These are phyloP conservation scores for Xylariales sp. DNA, from an alignment of 2,329 filamentous ascomycete genomes.

Conservation along the genomic window DNA sequence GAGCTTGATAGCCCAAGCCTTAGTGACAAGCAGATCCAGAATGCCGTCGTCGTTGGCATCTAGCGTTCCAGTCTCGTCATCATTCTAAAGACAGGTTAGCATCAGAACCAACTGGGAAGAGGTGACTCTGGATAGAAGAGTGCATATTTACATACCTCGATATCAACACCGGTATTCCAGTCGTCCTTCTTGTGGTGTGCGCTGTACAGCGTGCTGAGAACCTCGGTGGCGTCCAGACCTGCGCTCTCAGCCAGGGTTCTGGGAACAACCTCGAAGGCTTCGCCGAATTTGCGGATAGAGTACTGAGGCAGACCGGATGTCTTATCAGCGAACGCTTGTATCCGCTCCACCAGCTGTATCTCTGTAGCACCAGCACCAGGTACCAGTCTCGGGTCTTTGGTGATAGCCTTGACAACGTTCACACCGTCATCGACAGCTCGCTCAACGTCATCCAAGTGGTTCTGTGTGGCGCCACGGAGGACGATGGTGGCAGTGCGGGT, in stretches of 20 bases:
- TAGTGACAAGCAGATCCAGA: conserved; percentile 84
- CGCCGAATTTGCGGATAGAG: conserved; percentile 94
- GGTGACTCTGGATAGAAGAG: too few species aligned
- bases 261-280: conserved; percentile 96
- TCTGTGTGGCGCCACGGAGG: conserved; percentile 91
- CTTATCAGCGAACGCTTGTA: conserved; percentile 86
- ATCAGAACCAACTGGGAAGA: too few species aligned
- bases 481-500: conserved; percentile 94
- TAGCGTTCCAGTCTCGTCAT: conserved; percentile 73
- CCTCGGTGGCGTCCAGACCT: conserved; percentile 94
- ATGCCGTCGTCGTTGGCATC: conserved; percentile 88
- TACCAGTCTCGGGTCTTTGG: conserved; percentile 84
- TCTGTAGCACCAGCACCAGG: conserved; percentile 94
- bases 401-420: conserved; percentile 98
- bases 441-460: conserved; percentile 96
- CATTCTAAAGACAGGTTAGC: conserved; percentile 63
- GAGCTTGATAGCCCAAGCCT: conserved; percentile 95
- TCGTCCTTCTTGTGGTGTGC: conserved; percentile 85
- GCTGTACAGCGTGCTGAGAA: conserved; percentile 86
- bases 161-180: conserved; percentile 90
- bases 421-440: conserved; percentile 96
- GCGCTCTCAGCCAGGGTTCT: conserved; percentile 92
- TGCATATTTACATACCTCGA: conserved; percentile 70
- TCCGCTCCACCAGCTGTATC: conserved; percentile 86
- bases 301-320: conserved; percentile 92